Conservation (phyloP, 2,329 filamentous ascomycete genomes). For the Coniochaeta pulveracea region DNA sequence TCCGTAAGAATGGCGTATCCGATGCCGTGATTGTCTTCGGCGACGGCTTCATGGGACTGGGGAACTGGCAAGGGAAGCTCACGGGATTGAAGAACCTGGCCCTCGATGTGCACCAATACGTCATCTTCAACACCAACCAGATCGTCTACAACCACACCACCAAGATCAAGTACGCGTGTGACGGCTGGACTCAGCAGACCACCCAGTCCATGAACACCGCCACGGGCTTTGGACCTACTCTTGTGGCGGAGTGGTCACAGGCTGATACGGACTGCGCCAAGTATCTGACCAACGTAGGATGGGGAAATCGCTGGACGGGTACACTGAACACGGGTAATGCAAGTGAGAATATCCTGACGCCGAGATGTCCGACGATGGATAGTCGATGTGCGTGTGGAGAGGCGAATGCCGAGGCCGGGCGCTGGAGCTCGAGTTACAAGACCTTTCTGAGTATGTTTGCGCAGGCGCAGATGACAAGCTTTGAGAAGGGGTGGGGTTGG, state of each 20-base stretch:
- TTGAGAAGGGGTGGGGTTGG: constrained; percentile 92
- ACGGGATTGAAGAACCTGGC: constrained; percentile 61
- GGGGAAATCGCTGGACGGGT: constrained; percentile 85
- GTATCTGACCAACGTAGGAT: constrained; percentile 80
- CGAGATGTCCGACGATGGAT: constrained; percentile 61
- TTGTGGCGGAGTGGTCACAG: constrained; percentile 96
- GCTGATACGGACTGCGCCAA: constrained; percentile 90
- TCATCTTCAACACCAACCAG: constrained; percentile 90
- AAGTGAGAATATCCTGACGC: constrained; percentile 50
- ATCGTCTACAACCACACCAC: constrained; percentile 70
- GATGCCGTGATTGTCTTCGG: constrained; percentile 68
- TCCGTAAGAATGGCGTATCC: constrained; percentile 66
- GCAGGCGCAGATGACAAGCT: constrained; percentile 89
- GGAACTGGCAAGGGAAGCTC: constrained; percentile 81
- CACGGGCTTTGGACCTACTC: constrained; percentile 82
- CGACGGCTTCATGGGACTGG: constrained; percentile 86
- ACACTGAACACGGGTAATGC: constrained; percentile 61
- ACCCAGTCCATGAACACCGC: constrained; percentile 56
- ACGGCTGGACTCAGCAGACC: constrained; percentile 75
- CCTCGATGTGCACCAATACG: constrained; percentile 96
- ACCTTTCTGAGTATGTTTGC: constrained; percentile 81
- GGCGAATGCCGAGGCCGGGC: constrained; percentile 62
- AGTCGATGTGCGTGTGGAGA: constrained; percentile 57
- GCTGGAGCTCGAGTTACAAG: constrained; percentile 68
- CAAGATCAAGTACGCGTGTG: constrained; percentile 81